These are phyloP conservation scores for Chlamydomonas eustigma DNA, from an alignment of 139 green algal genomes.

Conservation along the genomic window DNA sequence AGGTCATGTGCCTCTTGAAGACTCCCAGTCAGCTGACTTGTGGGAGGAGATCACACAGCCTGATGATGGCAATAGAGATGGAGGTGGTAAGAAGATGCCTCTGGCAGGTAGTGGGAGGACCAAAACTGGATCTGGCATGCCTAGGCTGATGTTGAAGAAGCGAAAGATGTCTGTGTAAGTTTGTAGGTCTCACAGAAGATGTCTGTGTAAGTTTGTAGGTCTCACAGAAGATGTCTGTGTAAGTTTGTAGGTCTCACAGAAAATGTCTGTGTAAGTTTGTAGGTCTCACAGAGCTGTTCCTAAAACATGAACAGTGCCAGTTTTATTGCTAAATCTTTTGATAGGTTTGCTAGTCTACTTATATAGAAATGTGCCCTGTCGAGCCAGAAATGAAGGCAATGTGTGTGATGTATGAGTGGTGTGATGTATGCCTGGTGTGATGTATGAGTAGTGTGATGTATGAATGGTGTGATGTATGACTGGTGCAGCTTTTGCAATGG, in stretches of 20 bases:
- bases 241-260: background rate
- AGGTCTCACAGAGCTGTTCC: background rate
- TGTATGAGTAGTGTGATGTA: background rate
- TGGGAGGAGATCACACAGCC: background rate
- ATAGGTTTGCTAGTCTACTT: background rate
- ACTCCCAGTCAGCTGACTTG: background rate
- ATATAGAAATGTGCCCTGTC: background rate
- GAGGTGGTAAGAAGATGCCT: too few species aligned
- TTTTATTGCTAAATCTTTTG: background rate
- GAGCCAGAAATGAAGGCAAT: background rate
- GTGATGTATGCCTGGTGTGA: background rate
- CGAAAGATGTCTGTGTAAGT: slow-evolving; percentile 1
- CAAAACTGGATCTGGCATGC: background rate
- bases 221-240: background rate
- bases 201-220: background rate
- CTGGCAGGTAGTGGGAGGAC: too few species aligned
- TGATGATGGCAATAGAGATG: too few species aligned
- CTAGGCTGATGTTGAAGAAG: too few species aligned
- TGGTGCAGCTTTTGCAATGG: background rate
- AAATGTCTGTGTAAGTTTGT: background rate
- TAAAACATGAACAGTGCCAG: background rate
- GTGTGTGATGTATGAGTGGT: too few species aligned
- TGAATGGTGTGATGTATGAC: background rate
- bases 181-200: background rate
- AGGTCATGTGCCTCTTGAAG: too few species aligned